These are phyloP conservation scores for Melastoma malabathricum DNA, from an alignment of 345 rosid species.

Conservation along the genomic window DNA sequence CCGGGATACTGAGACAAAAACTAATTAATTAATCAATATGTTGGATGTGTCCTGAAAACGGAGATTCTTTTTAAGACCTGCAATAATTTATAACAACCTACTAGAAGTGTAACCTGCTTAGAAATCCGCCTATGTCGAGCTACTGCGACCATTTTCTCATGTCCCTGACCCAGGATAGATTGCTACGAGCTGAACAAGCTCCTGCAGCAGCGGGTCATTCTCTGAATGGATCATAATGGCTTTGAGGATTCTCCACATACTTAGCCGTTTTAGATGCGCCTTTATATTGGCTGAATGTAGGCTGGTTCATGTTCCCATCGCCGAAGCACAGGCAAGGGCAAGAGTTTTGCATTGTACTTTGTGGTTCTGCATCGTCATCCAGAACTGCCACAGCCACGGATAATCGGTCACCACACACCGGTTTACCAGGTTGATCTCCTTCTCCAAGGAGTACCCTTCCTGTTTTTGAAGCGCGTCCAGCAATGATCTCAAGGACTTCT, in stretches of 20 bases:
- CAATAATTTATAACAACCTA: too few species aligned
- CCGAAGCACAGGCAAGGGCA: conserved; percentile 55
- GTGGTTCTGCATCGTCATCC: conserved; percentile 89
- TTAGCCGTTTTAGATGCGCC: conserved; percentile 42
- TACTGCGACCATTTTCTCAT: conserved; percentile 41
- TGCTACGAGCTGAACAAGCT: conserved; percentile 63
- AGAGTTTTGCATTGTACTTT: conserved; percentile 65
- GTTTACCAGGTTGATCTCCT: conserved; percentile 55
- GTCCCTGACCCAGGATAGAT: conserved; percentile 56
- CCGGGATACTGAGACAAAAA: conserved; percentile 32
- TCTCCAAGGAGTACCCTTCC: conserved; percentile 53
- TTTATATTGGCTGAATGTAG: conserved; percentile 62
- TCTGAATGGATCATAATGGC: conserved; percentile 45
- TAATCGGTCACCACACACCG: conserved; percentile 43
- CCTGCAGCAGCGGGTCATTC: too few species aligned
- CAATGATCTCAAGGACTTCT: conserved; percentile 12
- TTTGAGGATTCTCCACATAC: conserved; percentile 31
- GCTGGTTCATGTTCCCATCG: conserved; percentile 76
- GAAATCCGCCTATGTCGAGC: conserved; percentile 50
- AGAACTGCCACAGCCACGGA: conserved; percentile 60
- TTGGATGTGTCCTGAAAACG: too few species aligned
- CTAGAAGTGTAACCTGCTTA: too few species aligned
- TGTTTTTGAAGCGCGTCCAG: conserved; percentile 19
- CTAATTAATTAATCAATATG: too few species aligned
- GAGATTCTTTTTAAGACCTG: too few species aligned